A percentile compares a stretch with the other conserved stretches of the same genome.
Conservation (phyloP, 257 asterid species). For the Solanum sejunctum region DNA sequence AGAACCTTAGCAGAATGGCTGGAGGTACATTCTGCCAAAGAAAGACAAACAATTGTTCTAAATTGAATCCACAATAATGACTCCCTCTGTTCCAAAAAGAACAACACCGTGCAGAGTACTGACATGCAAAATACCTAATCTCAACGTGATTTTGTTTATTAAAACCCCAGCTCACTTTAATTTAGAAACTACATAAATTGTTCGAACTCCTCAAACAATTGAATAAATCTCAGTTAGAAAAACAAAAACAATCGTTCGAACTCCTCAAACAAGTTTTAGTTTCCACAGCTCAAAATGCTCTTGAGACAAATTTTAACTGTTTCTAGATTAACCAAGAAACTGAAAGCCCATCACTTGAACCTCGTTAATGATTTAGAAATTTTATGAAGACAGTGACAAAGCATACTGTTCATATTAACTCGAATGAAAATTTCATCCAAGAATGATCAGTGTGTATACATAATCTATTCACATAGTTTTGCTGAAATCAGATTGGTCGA, state of each 20-base stretch:
- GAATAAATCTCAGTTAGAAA: not conserved
- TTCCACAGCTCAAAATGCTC: not conserved
- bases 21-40: slow-evolving; percentile 75
- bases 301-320: not conserved
- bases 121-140: not conserved
- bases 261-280: not conserved
- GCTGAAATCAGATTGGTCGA: not conserved
- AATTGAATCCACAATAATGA: not conserved
- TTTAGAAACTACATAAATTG: not conserved
- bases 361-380: not conserved
- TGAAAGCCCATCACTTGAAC: not conserved
- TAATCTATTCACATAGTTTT: not conserved
- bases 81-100: not conserved
- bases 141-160: not conserved
- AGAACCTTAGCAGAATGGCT: slow-evolving; percentile 70
- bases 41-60: not conserved
- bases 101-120: not conserved
- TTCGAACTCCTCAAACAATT: no score
- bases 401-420: not conserved
- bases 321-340: not conserved
- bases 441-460: not conserved
- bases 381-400: not conserved
- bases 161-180: not conserved
- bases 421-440: not conserved
- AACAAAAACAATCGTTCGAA: not conserved